Evolutionary conservation across 2,329 filamentous ascomycete genomes (phyloP).

Genomic region (Epichloe uncinata): DNA sequence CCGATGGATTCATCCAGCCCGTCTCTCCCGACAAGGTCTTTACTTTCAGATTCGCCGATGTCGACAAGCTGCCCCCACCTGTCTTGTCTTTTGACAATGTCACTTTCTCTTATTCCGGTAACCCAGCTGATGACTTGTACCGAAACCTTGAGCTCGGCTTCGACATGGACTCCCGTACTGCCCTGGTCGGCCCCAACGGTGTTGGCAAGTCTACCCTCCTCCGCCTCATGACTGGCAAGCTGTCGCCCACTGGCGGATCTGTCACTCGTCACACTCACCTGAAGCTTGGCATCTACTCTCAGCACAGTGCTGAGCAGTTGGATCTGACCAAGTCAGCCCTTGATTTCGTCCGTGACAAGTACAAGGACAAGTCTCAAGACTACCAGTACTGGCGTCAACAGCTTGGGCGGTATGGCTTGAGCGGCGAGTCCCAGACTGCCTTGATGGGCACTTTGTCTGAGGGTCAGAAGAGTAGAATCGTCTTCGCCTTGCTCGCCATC

Average conservation of each 20-base stretch:
- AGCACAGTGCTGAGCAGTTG: slow-evolving; percentile 97
- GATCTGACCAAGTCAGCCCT: slow-evolving; percentile 95
- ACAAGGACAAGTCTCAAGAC: slow-evolving; percentile 76
- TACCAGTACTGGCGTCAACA: slow-evolving; percentile 99
- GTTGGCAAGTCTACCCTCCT: slow-evolving; percentile 96
- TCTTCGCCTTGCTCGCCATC: slow-evolving; percentile 91
- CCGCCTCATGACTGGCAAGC: slow-evolving; percentile 90
- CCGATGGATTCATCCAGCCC: slow-evolving; percentile 93
- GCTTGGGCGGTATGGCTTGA: slow-evolving; percentile 86
- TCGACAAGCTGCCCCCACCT: slow-evolving; percentile 97
- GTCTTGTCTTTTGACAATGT: slow-evolving; percentile 95
- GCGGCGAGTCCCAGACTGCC: slow-evolving; percentile 86
- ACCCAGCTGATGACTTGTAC: slow-evolving; percentile 83
- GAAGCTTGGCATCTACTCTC: slow-evolving; percentile 95
- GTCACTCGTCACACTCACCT: slow-evolving; percentile 93
- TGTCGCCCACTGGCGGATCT: slow-evolving; percentile 67
- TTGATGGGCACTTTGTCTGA: slow-evolving; percentile 97
- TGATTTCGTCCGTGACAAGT: slow-evolving; percentile 96
- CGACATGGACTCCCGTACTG: slow-evolving; percentile 97
- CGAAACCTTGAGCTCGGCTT: slow-evolving; percentile 95
- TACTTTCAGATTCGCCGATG: slow-evolving; percentile 95
- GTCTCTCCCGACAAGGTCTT: slow-evolving; percentile 78
- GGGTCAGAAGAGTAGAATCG: slow-evolving; percentile 95
- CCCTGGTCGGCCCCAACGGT: slow-evolving; percentile 95
- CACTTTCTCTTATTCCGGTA: slow-evolving; percentile 93